phyloP scores from a whole-genome alignment of 352 stramenopile species.

The Phytopythium aichiense region DNA sequence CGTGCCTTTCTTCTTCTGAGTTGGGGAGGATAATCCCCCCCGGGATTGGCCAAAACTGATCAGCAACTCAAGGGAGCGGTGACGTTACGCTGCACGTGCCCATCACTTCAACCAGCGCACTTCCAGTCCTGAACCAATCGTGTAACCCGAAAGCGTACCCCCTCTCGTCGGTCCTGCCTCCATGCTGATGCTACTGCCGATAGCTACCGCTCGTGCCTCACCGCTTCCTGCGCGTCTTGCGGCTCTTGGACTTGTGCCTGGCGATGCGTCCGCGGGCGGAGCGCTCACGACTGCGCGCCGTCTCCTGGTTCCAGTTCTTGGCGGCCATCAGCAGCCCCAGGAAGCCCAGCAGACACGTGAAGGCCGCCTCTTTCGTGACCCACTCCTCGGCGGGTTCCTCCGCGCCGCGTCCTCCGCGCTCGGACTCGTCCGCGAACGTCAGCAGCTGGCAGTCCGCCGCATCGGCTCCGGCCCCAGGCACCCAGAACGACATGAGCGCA shows the following conservation, averaged over 20 bases:
- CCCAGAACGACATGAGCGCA: slow-evolving; percentile 14
- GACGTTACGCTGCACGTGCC: too few species aligned
- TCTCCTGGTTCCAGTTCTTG: slow-evolving; percentile 15
- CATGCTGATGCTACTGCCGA: not conserved
- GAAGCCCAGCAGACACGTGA: slow-evolving; percentile 4
- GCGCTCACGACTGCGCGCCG: slow-evolving; percentile 10
- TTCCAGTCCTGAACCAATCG: too few species aligned
- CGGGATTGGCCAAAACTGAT: too few species aligned
- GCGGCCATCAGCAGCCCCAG: slow-evolving; percentile 5
- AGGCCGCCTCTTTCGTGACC: not conserved
- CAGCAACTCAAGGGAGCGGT: too few species aligned
- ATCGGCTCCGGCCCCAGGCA: not conserved
- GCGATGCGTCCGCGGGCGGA: not conserved
- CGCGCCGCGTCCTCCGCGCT: not conserved
- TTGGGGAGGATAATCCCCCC: too few species aligned
- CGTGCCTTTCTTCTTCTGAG: too few species aligned
- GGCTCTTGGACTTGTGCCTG: not conserved
- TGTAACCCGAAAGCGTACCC: not conserved
- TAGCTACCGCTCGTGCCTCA: not conserved
- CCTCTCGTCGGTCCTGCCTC: not conserved
- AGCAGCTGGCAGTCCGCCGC: not conserved
- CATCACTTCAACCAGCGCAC: too few species aligned
- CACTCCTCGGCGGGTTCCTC: not conserved
- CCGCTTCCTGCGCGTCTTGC: not conserved
- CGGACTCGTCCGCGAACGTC: not conserved